Conservation (phyloP, 257 asterid species). For the Fraxinus pennsylvanica region DNA sequence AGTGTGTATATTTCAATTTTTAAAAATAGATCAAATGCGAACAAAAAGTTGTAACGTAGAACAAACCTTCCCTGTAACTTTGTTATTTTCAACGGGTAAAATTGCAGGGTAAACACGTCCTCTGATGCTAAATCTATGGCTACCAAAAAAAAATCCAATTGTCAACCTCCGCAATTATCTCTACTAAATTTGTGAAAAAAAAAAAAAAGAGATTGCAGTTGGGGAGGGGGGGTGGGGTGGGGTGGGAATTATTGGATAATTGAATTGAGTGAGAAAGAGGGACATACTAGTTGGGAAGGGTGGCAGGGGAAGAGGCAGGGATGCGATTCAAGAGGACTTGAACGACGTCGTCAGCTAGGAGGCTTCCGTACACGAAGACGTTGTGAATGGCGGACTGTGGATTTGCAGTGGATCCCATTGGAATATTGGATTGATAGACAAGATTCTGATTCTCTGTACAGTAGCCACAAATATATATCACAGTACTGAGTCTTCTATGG, state of each 20-base stretch:
- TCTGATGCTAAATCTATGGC: conserved; percentile 82
- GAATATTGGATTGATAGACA: background rate
- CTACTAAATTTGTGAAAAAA: background rate
- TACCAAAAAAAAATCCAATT: conserved; percentile 30
- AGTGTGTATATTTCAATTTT: background rate
- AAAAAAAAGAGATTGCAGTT: background rate
- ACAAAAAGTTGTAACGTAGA: background rate
- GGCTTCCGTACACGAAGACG: conserved; percentile 97
- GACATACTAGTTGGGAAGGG: conserved; percentile 38
- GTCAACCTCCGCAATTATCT: background rate
- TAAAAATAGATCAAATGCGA: background rate
- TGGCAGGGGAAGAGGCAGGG: conserved; percentile 44
- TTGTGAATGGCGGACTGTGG: conserved; percentile 35
- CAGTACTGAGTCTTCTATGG: too few relatives aligned
- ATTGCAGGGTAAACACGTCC: conserved; percentile 88
- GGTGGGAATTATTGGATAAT: background rate
- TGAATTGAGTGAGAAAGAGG: background rate
- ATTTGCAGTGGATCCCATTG: conserved; percentile 7
- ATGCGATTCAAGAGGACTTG: conserved; percentile 61
- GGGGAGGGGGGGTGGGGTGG: background rate
- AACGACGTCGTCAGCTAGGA: conserved; percentile 86
- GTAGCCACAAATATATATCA: background rate
- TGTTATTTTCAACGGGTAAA: conserved; percentile 51
- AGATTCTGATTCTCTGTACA: background rate
- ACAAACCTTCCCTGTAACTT: conserved; percentile 73